Percentiles rank a stretch among this genome's conserved stretches.
These are phyloP conservation scores for Thielaviopsis musarum DNA, from an alignment of 2,329 filamentous ascomycete species.

Conservation along the genomic window DNA sequence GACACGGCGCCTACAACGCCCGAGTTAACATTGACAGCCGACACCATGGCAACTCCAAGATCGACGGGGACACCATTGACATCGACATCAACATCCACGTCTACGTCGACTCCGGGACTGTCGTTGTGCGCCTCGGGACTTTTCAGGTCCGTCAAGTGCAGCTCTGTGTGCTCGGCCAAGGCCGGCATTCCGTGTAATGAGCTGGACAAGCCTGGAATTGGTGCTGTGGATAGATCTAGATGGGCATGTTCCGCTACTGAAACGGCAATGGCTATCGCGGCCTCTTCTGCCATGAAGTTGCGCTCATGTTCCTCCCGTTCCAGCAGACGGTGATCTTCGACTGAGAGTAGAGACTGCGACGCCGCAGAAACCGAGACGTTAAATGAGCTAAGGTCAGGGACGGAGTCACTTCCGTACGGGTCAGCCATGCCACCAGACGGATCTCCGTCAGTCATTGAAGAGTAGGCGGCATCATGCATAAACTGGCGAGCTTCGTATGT, in stretches of 20 bases:
- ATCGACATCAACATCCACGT: not conserved
- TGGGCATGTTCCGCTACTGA: conserved; percentile 9
- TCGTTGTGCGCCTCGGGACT: conserved; percentile 4
- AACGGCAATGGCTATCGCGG: conserved; percentile 8
- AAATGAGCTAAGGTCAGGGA: conserved; percentile 28
- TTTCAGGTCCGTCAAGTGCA: conserved; percentile 7
- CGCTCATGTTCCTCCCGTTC: conserved; percentile 6
- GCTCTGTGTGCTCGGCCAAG: conserved; percentile 16
- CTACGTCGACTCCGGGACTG: conserved; percentile 3
- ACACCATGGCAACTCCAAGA: not conserved
- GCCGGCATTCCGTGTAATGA: conserved; percentile 8
- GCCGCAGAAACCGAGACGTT: conserved; percentile 17
- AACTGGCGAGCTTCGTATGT: conserved; percentile 34
- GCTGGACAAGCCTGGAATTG: conserved; percentile 5
- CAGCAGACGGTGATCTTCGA: conserved; percentile 18
- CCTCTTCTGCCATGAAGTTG: conserved; percentile 8
- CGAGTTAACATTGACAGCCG: not conserved
- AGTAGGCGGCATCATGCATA: conserved; percentile 31
- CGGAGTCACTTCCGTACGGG: conserved; percentile 26
- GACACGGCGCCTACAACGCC: not conserved
- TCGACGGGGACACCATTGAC: not conserved
- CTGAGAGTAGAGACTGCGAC: conserved; percentile 22
- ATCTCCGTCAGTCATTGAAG: conserved; percentile 26
- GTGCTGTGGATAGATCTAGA: conserved; percentile 8
- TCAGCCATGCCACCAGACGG: conserved; percentile 18